These are phyloP conservation scores for Emmonsiellopsis sp. DNA, from an alignment of 2,329 filamentous ascomycete species.

Conservation along the genomic window DNA sequence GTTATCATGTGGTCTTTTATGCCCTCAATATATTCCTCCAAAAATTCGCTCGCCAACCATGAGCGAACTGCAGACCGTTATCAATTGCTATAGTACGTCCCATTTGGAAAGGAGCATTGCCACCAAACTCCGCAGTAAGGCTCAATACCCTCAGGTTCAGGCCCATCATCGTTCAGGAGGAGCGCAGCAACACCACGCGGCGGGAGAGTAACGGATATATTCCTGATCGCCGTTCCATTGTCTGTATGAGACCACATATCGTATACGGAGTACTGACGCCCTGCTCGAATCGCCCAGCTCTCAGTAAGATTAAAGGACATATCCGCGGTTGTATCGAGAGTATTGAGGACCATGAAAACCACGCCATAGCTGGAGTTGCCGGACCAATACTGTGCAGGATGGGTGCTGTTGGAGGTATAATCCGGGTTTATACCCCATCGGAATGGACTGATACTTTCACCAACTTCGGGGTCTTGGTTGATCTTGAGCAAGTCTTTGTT, in stretches of 20 bases:
- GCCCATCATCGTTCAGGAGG: constrained; percentile 13
- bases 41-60: not conserved
- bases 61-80: not conserved
- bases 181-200: constrained; percentile 16
- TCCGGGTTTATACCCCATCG: constrained; percentile 14
- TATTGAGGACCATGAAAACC: constrained; percentile 20
- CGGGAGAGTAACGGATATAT: constrained; percentile 13
- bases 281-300: constrained; percentile 16
- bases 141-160: constrained; percentile 10
- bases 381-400: constrained; percentile 18
- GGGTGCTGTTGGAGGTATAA: constrained; percentile 12
- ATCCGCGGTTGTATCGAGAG: constrained; percentile 7
- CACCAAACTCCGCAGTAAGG: constrained; percentile 9
- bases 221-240: constrained; percentile 14
- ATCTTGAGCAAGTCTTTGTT: constrained; percentile 17
- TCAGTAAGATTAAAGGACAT: constrained; percentile 18
- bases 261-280: constrained; percentile 15
- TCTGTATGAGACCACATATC: constrained; percentile 17
- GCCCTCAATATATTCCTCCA: not conserved
- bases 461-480: constrained; percentile 18
- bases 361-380: constrained; percentile 17
- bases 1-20: not conserved
- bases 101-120: constrained; percentile 5
- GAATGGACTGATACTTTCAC: constrained; percentile 14
- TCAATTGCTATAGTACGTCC: constrained; percentile 5